A percentile compares a stretch with the other conserved stretches of the same genome.
These are phyloP conservation scores for Przewalskia tangutica DNA, from an alignment of 257 asterid genomes.

Conservation along the genomic window DNA sequence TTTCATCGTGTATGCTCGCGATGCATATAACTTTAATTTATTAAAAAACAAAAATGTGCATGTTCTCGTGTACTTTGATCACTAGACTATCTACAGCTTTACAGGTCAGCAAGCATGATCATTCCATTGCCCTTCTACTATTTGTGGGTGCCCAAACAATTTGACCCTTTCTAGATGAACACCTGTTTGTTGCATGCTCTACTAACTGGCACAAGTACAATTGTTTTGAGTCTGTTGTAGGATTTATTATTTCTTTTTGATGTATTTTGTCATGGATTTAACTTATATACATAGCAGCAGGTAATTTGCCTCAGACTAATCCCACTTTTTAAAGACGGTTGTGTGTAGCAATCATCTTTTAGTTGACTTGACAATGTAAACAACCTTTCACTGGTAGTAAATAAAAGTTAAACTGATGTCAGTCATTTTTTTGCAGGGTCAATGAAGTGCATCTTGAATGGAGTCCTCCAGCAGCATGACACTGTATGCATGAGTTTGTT, in stretches of 20 bases:
- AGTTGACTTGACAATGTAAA: neutral
- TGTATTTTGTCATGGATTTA: neutral
- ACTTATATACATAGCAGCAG: neutral
- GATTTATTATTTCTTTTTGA: neutral
- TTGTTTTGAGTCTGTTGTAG: neutral
- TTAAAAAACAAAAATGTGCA: neutral
- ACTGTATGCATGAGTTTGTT: constrained; percentile 85
- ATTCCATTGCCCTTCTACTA: neutral
- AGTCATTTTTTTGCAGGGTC: constrained; percentile 44
- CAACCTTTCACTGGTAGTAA: neutral
- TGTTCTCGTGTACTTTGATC: neutral
- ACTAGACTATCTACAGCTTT: neutral
- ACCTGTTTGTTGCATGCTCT: neutral
- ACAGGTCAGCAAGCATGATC: neutral
- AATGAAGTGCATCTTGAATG: constrained; percentile 79
- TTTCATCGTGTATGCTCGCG: neutral
- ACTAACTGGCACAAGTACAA: neutral
- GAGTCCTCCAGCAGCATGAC: constrained; percentile 84
- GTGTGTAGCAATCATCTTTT: neutral
- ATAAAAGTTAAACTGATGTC: neutral
- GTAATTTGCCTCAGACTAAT: neutral
- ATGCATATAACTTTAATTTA: neutral
- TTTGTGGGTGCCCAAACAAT: neutral
- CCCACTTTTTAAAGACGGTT: neutral
- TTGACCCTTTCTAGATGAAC: neutral